These are phyloP conservation scores for Heracleum sosnowskyi DNA, from an alignment of 129 eudicot species.

Conservation along the genomic window DNA sequence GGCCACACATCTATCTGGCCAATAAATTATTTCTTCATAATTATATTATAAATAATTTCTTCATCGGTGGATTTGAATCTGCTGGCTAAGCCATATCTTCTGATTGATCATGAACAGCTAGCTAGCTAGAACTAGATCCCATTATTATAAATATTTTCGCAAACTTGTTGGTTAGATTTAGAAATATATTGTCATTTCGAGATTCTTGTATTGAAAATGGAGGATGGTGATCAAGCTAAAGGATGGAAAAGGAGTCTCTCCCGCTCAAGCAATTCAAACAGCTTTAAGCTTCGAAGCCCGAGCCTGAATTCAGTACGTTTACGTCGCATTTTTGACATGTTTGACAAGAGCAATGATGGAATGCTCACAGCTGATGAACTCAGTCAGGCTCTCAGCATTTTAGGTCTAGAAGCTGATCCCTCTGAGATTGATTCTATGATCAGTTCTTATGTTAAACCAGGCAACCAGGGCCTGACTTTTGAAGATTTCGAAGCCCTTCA, in stretches of 20 bases:
- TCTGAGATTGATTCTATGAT: conserved; percentile 40
- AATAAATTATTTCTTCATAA: background rate
- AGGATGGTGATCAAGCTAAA: background rate
- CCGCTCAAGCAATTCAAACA: background rate
- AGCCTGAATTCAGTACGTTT: conserved; percentile 72
- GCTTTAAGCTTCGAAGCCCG: conserved; percentile 47
- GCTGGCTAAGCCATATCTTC: too few relatives aligned
- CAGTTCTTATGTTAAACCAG: conserved; percentile 43
- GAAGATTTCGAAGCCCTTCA: conserved; percentile 66
- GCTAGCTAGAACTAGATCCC: background rate
- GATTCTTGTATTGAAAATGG: background rate
- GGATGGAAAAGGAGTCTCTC: background rate
- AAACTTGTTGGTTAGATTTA: background rate
- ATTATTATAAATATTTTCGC: background rate
- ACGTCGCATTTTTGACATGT: conserved; percentile 67
- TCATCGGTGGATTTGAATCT: background rate
- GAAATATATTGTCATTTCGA: background rate
- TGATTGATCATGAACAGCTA: background rate
- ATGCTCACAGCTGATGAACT: conserved; percentile 64
- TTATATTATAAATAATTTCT: background rate
- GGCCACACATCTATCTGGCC: background rate
- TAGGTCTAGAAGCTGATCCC: conserved; percentile 51
- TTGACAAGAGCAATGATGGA: conserved; percentile 54
- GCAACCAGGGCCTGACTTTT: conserved; percentile 42
- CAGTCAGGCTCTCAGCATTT: conserved; percentile 42